Conservation (phyloP, 1,284 basidiomycete species). For the Trametes versicolor region DNA sequence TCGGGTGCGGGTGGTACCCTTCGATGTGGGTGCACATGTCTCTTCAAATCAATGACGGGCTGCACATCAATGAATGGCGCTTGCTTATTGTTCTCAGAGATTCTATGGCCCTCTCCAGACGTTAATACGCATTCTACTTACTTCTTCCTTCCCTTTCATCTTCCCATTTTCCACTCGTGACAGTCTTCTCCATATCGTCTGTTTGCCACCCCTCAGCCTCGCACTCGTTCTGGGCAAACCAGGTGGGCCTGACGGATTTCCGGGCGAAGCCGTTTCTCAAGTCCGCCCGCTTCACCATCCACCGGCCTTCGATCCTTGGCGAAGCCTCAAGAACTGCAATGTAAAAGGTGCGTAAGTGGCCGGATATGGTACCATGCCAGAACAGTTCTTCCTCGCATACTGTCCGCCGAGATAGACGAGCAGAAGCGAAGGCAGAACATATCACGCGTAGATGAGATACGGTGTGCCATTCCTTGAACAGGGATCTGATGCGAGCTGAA, state of each 20-base stretch:
- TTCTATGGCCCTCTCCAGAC: not conserved
- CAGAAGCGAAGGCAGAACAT: not conserved
- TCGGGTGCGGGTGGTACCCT: too few species aligned
- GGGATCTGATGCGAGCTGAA: not conserved
- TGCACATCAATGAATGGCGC: not conserved
- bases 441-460: not conserved
- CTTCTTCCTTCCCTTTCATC: slow-evolving; percentile 1
- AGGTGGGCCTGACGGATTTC: not conserved
- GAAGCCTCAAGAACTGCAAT: not conserved
- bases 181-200: not conserved
- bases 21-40: too few species aligned
- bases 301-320: not conserved
- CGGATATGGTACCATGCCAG: not conserved
- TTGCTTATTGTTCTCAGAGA: slow-evolving; percentile 7
- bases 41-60: too few species aligned
- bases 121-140: not conserved
- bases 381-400: not conserved
- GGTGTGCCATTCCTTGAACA: not conserved
- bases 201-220: not conserved
- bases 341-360: not conserved
- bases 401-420: not conserved
- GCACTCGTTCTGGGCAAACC: not conserved
- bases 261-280: not conserved
- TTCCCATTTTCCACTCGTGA: not conserved
- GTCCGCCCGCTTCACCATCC: not conserved